Conservation (phyloP, 2,329 filamentous ascomycete genomes). For the Furcasterigmium sp. region DNA sequence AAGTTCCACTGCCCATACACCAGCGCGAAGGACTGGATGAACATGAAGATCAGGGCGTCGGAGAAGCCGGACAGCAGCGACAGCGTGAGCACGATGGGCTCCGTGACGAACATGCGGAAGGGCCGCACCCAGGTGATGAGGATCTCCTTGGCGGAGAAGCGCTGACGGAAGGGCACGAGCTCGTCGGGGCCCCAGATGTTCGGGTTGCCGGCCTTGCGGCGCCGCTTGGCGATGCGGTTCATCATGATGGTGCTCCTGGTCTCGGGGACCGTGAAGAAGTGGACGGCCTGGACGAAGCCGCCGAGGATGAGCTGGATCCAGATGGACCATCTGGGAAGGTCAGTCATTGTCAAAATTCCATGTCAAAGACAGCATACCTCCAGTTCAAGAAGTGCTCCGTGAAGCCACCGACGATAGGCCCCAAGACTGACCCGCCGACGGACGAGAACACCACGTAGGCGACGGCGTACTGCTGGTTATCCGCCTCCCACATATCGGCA, state of each 20-base stretch:
- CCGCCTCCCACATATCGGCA: constrained; percentile 67
- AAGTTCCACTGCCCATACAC: constrained; percentile 68
- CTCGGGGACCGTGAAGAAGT: constrained; percentile 69
- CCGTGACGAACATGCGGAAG: constrained; percentile 68
- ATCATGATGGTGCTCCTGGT: constrained; percentile 73
- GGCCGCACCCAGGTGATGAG: constrained; percentile 55
- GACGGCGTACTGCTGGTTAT: constrained; percentile 69
- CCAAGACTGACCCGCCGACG: constrained; percentile 70
- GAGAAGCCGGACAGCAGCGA: constrained; percentile 69
- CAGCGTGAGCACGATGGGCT: constrained; percentile 67
- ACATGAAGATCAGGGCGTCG: constrained; percentile 74
- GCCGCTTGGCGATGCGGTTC: constrained; percentile 72
- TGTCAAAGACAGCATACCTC: constrained; percentile 38
- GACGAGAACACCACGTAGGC: constrained; percentile 75
- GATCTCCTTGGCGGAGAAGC: constrained; percentile 55
- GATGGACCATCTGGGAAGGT: constrained; percentile 51
- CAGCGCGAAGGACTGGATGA: constrained; percentile 64
- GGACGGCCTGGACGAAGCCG: constrained; percentile 59
- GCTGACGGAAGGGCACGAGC: constrained; percentile 52
- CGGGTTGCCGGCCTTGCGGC: constrained; percentile 54
- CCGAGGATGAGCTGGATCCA: constrained; percentile 85
- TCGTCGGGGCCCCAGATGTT: constrained; percentile 72
- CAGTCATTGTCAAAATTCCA: not conserved
- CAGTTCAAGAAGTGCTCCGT: constrained; percentile 62
- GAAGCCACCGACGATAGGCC: constrained; percentile 75